A percentile compares a stretch with the other conserved stretches of the same genome.
phyloP scores from a whole-genome alignment of 148 eudicot genomes.

The Amaranthus palmeri region DNA sequence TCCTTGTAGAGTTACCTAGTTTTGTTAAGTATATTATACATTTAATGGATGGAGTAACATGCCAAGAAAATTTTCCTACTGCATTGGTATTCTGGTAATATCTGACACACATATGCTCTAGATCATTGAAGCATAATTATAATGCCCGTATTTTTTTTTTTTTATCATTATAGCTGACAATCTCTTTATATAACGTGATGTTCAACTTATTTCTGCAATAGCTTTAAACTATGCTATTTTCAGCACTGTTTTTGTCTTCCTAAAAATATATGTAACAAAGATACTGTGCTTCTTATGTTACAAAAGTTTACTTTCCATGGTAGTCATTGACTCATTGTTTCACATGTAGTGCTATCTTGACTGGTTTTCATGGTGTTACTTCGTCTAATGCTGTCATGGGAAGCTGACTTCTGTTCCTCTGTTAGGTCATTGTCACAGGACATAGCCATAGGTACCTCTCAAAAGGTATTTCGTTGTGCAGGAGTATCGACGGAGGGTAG shows the following conservation, averaged over 20 bases:
- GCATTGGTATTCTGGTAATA: too few relatives aligned
- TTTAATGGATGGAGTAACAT: too few relatives aligned
- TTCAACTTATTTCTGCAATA: not conserved
- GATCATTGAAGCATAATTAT: too few relatives aligned
- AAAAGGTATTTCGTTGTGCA: slow-evolving; percentile 34
- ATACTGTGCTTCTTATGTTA: not conserved
- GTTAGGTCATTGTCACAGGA: slow-evolving; percentile 51
- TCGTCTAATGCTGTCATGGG: not conserved
- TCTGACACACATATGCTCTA: too few relatives aligned
- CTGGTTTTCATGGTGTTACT: not conserved
- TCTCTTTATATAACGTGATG: not conserved
- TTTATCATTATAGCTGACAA: not conserved
- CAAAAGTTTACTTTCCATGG: not conserved
- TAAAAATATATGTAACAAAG: not conserved
- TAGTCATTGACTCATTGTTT: not conserved
- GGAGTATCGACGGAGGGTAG: slow-evolving; percentile 42
- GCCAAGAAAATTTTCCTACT: too few relatives aligned
- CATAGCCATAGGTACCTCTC: slow-evolving; percentile 36
- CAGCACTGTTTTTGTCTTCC: not conserved
- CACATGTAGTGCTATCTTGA: not conserved
- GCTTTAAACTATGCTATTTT: not conserved
- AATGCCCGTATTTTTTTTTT: not conserved
- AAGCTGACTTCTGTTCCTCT: slow-evolving; percentile 7
- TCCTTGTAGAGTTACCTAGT: not conserved
- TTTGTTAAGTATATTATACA: too few relatives aligned